phyloP scores from a whole-genome alignment of 2,329 filamentous ascomycete species.

The Aspergillus ibericus region DNA sequence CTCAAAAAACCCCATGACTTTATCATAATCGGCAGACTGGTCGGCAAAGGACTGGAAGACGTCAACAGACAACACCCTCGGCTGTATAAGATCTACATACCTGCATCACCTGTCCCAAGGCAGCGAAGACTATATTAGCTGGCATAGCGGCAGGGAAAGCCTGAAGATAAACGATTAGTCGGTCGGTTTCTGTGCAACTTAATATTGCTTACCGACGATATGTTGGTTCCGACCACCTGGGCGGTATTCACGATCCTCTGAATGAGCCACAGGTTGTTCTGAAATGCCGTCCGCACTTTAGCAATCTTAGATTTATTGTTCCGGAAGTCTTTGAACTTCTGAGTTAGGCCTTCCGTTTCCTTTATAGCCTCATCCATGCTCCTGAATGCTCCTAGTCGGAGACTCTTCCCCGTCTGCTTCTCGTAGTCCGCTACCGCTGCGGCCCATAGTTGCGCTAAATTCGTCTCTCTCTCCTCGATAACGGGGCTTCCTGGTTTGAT shows the following conservation, averaged over 20 bases:
- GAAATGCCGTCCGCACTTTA: constrained; percentile 6
- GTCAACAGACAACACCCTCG: not conserved
- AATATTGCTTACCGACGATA: not conserved
- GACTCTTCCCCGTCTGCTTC: not conserved
- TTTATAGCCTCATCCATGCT: constrained; percentile 4
- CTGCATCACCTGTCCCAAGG: constrained; percentile 15
- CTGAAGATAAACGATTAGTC: not conserved
- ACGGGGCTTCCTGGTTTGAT: not conserved
- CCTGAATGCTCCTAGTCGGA: not conserved
- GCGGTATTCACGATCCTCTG: constrained; percentile 4
- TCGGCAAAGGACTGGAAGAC: not conserved
- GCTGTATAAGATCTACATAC: not conserved
- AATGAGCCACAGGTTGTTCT: constrained; percentile 8
- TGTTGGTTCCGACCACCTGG: not conserved
- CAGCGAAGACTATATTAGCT: constrained; percentile 13
- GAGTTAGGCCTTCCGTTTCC: constrained; percentile 1
- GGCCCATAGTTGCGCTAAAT: constrained; percentile 7
- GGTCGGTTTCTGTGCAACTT: not conserved
- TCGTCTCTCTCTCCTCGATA: not conserved
- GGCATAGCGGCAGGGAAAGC: constrained; percentile 14
- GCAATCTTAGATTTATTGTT: constrained; percentile 1
- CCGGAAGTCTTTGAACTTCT: constrained; percentile 6
- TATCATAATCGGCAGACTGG: constrained; percentile 7
- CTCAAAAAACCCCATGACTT: constrained; percentile 8
- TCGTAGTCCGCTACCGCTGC: constrained; percentile 5